phyloP scores from a whole-genome alignment of 352 stramenopile genomes.

The Globisporangium nunn region DNA sequence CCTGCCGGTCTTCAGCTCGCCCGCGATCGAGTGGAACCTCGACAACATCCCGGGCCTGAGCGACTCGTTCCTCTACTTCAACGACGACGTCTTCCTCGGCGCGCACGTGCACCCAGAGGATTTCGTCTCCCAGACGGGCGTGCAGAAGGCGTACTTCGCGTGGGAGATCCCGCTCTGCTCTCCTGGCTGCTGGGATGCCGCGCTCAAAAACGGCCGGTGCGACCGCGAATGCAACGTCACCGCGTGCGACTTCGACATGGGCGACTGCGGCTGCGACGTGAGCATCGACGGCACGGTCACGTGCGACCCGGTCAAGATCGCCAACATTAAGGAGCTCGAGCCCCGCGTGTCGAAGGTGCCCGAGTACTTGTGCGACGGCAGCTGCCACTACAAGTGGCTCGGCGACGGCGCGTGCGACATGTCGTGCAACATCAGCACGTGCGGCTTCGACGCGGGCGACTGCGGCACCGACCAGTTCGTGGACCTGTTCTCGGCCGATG shows the following conservation, averaged over 20 bases:
- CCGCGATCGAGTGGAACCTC: conserved; percentile 91
- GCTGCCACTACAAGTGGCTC: conserved; percentile 76
- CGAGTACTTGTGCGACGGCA: conserved; percentile 60
- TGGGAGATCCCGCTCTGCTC: conserved; percentile 91
- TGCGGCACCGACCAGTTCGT: conserved; percentile 38
- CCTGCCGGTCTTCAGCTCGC: conserved; percentile 91
- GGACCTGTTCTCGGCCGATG: conserved; percentile 36
- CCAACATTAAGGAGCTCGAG: conserved; percentile 41
- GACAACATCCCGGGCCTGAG: conserved; percentile 91
- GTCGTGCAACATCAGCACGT: conserved; percentile 74
- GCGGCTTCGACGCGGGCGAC: conserved; percentile 82
- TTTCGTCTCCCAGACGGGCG: conserved; percentile 82
- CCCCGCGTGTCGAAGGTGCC: conserved; percentile 35
- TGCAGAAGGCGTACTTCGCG: conserved; percentile 90
- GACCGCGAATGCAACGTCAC: conserved; percentile 87
- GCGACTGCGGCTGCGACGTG: conserved; percentile 88
- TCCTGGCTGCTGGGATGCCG: conserved; percentile 61
- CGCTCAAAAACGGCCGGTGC: conserved; percentile 81
- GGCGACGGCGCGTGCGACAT: conserved; percentile 75
- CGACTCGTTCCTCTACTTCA: conserved; percentile 94
- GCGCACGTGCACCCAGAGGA: conserved; percentile 84
- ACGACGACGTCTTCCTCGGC: conserved; percentile 94
- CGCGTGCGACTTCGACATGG: conserved; percentile 89
- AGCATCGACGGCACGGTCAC: conserved; percentile 30
- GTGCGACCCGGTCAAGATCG: conserved; percentile 59